Evolutionary conservation across 2,329 filamentous ascomycete species (phyloP), one percentile per base, ranked within the genome.

Genomic region (Colletotrichum orbiculare): DNA sequence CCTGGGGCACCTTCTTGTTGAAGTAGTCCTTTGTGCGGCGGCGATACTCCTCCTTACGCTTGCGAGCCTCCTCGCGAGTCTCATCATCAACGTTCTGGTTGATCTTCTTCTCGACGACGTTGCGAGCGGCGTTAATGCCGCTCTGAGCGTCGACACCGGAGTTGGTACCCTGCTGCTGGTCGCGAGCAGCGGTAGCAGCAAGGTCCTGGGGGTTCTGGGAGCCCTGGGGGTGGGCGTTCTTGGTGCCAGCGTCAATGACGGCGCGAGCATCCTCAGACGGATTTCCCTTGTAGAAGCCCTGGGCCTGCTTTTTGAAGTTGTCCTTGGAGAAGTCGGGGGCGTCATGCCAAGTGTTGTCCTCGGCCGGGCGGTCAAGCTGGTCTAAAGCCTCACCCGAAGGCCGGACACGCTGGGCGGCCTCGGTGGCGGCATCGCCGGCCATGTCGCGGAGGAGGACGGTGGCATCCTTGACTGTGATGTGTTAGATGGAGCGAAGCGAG

Each of bases 271-370:
- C 90, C 61, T 87, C 79, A 68, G 81, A 80, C 38, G 78, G 77
- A 66, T 82, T 78, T 69, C 85, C 81, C 69, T 84, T 83, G 77
- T 90, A 89, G 62, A 87, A 73, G 15, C 83, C 82, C 75, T 91
- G 89, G 13, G 91, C 75, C 75, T 94, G 90, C 15, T 87, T 83
- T 80, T 88, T 92, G 60, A 96, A 68, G 61, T 85, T 87, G 2
- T 89, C 87, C 76, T 87, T 90, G 69, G 89, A 91, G 53, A 97
- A 73, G 68, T 96, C 84, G 3, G 94, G 94, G 47, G 88, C 86
- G 63, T 97, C 94, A 72, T 97, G 93, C 96, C 96, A 99, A 13
- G 90, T 91, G 79, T 98, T 96, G 73, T 97, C 94, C 15, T 91
- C 88, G 2, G 96, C 96, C 2, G 96, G 88, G n/a, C 83, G 76